Conservation (phyloP, 73 alveolate species). For the Symbiodinium pilosum region DNA sequence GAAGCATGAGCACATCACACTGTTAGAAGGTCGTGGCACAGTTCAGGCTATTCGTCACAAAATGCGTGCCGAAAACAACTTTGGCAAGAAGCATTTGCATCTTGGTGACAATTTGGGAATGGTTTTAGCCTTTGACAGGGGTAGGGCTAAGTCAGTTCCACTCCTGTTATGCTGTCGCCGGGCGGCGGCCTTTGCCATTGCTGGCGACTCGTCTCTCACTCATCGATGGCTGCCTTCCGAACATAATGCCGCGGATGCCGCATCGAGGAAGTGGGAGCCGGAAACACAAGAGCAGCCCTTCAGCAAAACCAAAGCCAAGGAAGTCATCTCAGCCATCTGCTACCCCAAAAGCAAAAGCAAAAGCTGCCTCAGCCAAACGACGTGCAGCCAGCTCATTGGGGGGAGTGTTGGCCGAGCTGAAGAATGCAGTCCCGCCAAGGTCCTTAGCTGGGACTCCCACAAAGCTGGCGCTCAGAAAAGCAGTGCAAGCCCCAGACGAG, state of each 20-base stretch:
- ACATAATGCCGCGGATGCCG: conserved; percentile 37
- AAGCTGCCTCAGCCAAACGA: not conserved
- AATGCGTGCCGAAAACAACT: not conserved
- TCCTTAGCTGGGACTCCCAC: not conserved
- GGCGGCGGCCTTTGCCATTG: not conserved
- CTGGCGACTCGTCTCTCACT: not conserved
- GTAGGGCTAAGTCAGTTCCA: conserved; percentile 13
- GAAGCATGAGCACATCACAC: conserved; percentile 39
- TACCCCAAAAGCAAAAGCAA: not conserved
- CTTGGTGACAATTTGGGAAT: conserved; percentile 62
- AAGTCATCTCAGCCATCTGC: not conserved
- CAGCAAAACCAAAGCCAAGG: not conserved
- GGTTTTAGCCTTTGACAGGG: conserved; percentile 29
- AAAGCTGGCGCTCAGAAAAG: not conserved
- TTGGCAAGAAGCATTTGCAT: conserved; percentile 15
- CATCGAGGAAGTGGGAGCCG: conserved; percentile 5
- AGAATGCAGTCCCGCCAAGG: not conserved
- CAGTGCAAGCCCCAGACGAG: not conserved
- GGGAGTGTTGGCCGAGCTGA: not conserved
- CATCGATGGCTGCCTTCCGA: conserved; percentile 54
- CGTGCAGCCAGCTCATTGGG: not conserved
- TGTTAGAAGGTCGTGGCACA: conserved; percentile 23
- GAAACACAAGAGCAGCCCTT: not conserved
- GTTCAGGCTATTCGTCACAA: conserved; percentile 27
- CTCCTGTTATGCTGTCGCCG: conserved; percentile 14